Evolutionary conservation across 257 asterid species (phyloP).

Genomic region (Plantago major): DNA sequence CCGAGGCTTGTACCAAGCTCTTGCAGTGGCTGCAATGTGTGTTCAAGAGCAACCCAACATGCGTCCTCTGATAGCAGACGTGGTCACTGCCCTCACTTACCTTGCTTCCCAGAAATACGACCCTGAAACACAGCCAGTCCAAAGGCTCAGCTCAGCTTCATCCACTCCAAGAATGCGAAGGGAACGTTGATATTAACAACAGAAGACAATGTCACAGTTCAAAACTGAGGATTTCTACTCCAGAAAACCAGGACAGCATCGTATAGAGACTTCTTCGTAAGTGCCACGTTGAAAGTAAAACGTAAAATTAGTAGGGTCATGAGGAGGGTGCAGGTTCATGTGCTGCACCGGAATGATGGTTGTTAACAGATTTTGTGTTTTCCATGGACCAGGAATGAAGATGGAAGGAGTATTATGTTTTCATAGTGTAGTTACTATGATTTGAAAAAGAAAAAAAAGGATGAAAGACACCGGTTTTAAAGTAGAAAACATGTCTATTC

Average conservation of each 20-base stretch:
- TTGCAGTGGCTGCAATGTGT: slow-evolving; percentile 53
- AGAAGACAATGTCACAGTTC: background rate
- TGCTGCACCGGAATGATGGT: slow-evolving; percentile 13
- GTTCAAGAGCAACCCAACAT: slow-evolving; percentile 41
- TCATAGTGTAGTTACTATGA: background rate
- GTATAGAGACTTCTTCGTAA: slow-evolving; percentile 11
- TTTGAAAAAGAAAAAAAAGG: background rate
- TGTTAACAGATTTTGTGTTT: slow-evolving; percentile 1
- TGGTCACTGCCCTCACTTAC: slow-evolving; percentile 28
- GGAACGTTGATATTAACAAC: background rate
- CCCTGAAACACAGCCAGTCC: slow-evolving; percentile 24
- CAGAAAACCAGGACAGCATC: slow-evolving; percentile 5
- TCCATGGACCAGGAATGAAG: background rate
- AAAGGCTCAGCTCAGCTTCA: slow-evolving; percentile 15
- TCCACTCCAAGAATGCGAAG: slow-evolving; percentile 23
- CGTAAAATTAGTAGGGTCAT: background rate
- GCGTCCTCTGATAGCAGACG: slow-evolving; percentile 33
- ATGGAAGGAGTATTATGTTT: background rate
- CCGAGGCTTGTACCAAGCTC: slow-evolving; percentile 49
- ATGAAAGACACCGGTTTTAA: slow-evolving; percentile 1
- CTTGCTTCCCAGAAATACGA: slow-evolving; percentile 30
- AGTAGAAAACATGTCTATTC: background rate
- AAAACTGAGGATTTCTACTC: slow-evolving; percentile 1
- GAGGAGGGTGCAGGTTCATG: slow-evolving; percentile 5
- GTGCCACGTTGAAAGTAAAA: slow-evolving; percentile 8